phyloP scores from a whole-genome alignment of 352 stramenopile species.

The Phytopythium kandeliae region DNA sequence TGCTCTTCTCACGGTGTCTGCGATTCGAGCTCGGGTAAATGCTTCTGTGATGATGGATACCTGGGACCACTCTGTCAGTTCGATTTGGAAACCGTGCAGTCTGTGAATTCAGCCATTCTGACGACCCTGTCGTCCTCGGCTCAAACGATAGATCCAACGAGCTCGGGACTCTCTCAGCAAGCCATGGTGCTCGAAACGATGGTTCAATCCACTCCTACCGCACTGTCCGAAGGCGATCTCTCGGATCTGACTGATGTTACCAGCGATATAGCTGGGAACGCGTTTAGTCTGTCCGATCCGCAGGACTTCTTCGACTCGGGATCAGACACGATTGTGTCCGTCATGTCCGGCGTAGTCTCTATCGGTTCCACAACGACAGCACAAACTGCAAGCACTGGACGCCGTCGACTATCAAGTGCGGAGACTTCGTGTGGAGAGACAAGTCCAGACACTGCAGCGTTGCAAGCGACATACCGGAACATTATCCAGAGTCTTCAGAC shows the following conservation, averaged over 20 bases:
- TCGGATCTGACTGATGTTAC: conserved; percentile 32
- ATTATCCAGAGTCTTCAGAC: conserved; percentile 45
- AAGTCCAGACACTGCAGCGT: conserved; percentile 14
- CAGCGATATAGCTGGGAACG: conserved; percentile 34
- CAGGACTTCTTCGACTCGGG: conserved; percentile 34
- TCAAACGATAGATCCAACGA: conserved; percentile 29
- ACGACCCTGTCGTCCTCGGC: conserved; percentile 22
- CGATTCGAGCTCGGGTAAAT: conserved; percentile 17
- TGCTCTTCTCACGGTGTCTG: conserved; percentile 35
- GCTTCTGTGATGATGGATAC: conserved; percentile 29
- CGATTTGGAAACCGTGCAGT: conserved; percentile 22
- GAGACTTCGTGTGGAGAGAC: conserved; percentile 5
- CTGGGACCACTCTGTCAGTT: conserved; percentile 42
- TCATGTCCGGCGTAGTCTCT: conserved; percentile 33
- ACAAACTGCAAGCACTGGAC: background rate
- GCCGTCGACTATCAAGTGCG: conserved; percentile 9
- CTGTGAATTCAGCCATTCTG: conserved; percentile 39
- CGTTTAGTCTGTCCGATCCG: conserved; percentile 31
- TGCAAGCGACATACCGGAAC: conserved; percentile 18
- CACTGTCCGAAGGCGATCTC: conserved; percentile 26
- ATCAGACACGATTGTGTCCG: conserved; percentile 30
- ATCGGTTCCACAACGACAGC: conserved; percentile 9
- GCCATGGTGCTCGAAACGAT: conserved; percentile 40
- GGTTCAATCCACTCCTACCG: conserved; percentile 24
- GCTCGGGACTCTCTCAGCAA: conserved; percentile 43